Conservation (phyloP, 2,329 filamentous ascomycete genomes). For the Monilinia fructigena region DNA sequence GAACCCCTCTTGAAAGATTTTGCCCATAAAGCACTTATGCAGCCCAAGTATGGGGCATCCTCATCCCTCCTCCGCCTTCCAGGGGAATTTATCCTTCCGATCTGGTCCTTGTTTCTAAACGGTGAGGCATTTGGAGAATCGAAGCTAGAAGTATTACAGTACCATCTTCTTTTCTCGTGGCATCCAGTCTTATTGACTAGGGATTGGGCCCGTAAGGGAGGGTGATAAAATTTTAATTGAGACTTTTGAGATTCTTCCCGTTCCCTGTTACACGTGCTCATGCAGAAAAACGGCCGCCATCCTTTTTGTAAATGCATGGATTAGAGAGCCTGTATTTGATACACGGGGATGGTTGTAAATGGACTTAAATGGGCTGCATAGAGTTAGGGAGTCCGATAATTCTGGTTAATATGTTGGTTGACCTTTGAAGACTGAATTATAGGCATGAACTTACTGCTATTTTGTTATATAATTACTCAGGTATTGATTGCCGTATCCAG, state of each 20-base stretch:
- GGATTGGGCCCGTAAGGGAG: constrained; percentile 3
- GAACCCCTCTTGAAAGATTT: background rate
- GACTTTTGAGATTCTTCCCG: constrained; percentile 9
- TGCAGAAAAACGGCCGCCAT: constrained; percentile 22
- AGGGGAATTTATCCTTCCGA: background rate
- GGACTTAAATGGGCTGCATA: background rate
- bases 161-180: constrained; percentile 12
- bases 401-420: background rate
- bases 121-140: constrained; percentile 11
- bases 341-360: background rate
- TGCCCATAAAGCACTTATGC: background rate
- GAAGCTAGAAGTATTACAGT: constrained; percentile 19
- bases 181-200: constrained; percentile 4
- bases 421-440: too few species aligned
- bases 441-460: constrained; percentile 3
- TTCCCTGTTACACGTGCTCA: constrained; percentile 20
- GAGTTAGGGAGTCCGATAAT: background rate
- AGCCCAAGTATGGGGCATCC: too few species aligned
- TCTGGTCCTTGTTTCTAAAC: constrained; percentile 3
- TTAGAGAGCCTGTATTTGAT: background rate
- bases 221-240: background rate
- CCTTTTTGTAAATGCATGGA: background rate
- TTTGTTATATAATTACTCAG: background rate
- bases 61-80: background rate
- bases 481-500: background rate